Base-by-base conservation (phyloP, 2,329 filamentous ascomycete genomes). In the Exutisphaerella laricina region DNA sequence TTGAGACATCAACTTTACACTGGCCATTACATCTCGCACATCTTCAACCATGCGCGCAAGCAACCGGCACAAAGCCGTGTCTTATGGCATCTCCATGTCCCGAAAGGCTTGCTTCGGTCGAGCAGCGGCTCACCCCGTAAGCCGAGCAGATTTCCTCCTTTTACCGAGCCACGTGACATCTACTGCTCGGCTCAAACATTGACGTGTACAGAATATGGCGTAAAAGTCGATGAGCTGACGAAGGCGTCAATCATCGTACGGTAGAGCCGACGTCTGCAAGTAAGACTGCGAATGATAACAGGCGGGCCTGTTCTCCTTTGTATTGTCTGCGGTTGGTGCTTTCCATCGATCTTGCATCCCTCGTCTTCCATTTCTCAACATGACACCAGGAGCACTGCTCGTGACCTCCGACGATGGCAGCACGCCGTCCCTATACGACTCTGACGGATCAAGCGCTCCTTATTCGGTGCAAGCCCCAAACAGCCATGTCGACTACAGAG, bases 401-500 rank as follows among this genome's bases (percentile, higher is more conserved):
- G 52, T 60, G 41, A 54, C 61, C 17, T 54, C 57, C 8, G 48
- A 54, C 16, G 58, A 56, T 31, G 61, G 61, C 38, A 38, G 53
- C 17, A 52, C 57, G 5, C 42, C 49, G 5, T 48, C 55, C n/a
- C 49, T 54, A 8, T 51, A 54, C 43, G 45, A 48, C 18, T 43
- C 46, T 5, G 45, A 50, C 21, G 38, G 36, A 12, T 41, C 30
- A 28, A 25, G 16, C n/a, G 30, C 44, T 4, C 39, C 48, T 9
- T 39, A 44, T 18, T 37, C 48, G 4, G 38, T 49, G 16, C 43
- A 45, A 39, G 20, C 46, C 26, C 29, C 43, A 5, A 30, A 33
- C 3, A 18, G 32, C 25, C 43, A 53, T 9, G 45, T 53, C 37
- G 42, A 55, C 5, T 89, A 94, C 70, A 78, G 79, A 48, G 88